Percentiles rank a stretch among this genome's conserved stretches.
phyloP scores from a whole-genome alignment of 805 yeast genomes.

The Candida nanaspora region DNA sequence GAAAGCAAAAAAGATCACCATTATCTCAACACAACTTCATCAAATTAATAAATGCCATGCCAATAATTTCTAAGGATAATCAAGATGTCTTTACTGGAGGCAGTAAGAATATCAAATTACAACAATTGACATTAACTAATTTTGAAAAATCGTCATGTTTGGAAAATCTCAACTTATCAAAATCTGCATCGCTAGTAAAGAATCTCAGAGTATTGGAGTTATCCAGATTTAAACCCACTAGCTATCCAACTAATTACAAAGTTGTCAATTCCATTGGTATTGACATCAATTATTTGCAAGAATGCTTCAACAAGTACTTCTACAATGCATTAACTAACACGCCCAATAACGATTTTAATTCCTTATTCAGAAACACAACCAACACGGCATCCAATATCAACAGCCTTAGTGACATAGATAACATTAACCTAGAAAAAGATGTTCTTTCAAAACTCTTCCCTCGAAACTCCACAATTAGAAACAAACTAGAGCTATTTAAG shows the following conservation, averaged over 20 bases:
- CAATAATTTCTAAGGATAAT: neutral
- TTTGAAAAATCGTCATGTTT: slow-evolving; percentile 3
- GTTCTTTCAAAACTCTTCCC: neutral
- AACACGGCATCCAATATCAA: neutral
- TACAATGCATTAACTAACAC: slow-evolving; percentile 11
- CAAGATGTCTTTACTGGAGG: too few relatives aligned
- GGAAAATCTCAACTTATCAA: slow-evolving; percentile 1
- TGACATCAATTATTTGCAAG: slow-evolving; percentile 11
- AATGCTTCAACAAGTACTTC: slow-evolving; percentile 12
- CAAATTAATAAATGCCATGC: neutral
- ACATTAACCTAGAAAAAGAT: neutral
- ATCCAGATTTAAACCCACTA: slow-evolving; percentile 3
- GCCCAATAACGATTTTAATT: slow-evolving; percentile 3
- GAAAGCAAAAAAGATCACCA: neutral
- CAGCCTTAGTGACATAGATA: neutral
- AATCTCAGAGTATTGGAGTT: slow-evolving; percentile 8
- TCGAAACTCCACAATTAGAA: neutral
- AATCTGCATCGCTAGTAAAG: neutral
- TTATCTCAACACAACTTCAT: neutral
- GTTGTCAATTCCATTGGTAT: slow-evolving; percentile 9
- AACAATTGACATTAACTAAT: slow-evolving; percentile 6
- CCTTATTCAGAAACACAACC: slow-evolving; percentile 5
- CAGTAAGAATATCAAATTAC: slow-evolving; percentile 1
- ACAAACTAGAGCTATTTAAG: slow-evolving; percentile 7
- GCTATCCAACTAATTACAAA: slow-evolving; percentile 10